Conservation (phyloP, 2,329 filamentous ascomycete genomes). For the Aspergillus carbonarius region DNA sequence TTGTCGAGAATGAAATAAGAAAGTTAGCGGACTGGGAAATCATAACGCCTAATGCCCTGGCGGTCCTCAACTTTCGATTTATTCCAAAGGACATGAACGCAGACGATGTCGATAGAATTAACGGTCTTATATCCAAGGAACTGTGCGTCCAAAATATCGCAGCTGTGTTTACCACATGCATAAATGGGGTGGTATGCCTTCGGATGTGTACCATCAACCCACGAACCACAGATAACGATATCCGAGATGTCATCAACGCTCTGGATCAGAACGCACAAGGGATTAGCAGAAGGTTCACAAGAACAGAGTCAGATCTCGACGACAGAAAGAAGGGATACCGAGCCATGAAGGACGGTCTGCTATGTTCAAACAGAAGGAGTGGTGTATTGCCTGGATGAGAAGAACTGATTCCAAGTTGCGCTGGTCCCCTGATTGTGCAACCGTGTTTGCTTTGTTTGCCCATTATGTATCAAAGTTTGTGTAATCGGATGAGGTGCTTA, state of each 20-base stretch:
- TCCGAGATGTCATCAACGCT: not conserved
- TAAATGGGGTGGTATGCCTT: not conserved
- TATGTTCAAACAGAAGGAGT: not conserved
- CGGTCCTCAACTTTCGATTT: slow-evolving; percentile 14
- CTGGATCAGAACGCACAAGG: not conserved
- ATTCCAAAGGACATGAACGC: not conserved
- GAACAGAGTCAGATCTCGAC: not conserved
- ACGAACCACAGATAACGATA: slow-evolving; percentile 1
- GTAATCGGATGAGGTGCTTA: too few relatives aligned
- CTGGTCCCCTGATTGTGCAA: not conserved
- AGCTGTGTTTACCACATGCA: not conserved
- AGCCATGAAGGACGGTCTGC: not conserved
- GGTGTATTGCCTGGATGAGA: not conserved
- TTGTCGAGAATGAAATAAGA: slow-evolving; percentile 3
- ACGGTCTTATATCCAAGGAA: not conserved
- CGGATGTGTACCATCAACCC: slow-evolving; percentile 9
- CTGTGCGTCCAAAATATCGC: not conserved
- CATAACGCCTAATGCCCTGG: slow-evolving; percentile 5
- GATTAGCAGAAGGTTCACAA: not conserved
- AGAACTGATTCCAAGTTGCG: not conserved
- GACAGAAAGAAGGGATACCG: not conserved
- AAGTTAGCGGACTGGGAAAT: slow-evolving; percentile 10
- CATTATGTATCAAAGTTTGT: not conserved
- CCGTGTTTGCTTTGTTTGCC: not conserved
- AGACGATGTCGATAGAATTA: not conserved